Conservation (phyloP, 345 rosid species). For the Citrus medica region DNA sequence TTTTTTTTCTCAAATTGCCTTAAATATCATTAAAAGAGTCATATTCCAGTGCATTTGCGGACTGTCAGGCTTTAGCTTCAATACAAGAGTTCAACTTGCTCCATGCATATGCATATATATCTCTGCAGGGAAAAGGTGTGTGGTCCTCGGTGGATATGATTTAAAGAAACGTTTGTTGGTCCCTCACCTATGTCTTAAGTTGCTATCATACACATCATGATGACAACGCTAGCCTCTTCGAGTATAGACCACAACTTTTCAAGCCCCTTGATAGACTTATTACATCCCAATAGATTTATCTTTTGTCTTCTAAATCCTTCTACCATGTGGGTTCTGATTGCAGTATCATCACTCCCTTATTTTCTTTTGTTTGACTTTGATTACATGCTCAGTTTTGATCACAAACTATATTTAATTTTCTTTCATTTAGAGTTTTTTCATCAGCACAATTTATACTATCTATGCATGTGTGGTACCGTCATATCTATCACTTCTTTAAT, state of each 20-base stretch:
- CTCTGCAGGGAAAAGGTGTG: constrained; percentile 25
- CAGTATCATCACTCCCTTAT: not conserved
- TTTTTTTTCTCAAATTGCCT: not conserved
- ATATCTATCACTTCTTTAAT: too few relatives aligned
- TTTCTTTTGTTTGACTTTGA: not conserved
- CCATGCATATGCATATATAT: constrained; percentile 20
- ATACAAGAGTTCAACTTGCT: constrained; percentile 23
- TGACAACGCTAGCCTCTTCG: constrained; percentile 16
- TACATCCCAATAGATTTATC: too few relatives aligned
- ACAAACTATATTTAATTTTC: too few relatives aligned
- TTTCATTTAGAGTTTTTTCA: too few relatives aligned
- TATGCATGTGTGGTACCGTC: too few relatives aligned
- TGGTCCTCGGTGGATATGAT: constrained; percentile 42
- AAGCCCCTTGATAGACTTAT: constrained; percentile 9
- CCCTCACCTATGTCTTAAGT: constrained; percentile 35
- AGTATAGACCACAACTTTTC: constrained; percentile 30
- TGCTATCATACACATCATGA: constrained; percentile 28
- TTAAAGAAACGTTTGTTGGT: constrained; percentile 28
- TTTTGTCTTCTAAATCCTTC: constrained; percentile 8
- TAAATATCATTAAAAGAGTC: not conserved
- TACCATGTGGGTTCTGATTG: not conserved
- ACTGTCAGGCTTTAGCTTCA: constrained; percentile 9
- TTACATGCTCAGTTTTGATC: too few relatives aligned
- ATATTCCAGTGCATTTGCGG: not conserved
- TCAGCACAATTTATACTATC: too few relatives aligned